Conservation (phyloP, 23 red algal genomes). For the Pyropia yezoensis region DNA sequence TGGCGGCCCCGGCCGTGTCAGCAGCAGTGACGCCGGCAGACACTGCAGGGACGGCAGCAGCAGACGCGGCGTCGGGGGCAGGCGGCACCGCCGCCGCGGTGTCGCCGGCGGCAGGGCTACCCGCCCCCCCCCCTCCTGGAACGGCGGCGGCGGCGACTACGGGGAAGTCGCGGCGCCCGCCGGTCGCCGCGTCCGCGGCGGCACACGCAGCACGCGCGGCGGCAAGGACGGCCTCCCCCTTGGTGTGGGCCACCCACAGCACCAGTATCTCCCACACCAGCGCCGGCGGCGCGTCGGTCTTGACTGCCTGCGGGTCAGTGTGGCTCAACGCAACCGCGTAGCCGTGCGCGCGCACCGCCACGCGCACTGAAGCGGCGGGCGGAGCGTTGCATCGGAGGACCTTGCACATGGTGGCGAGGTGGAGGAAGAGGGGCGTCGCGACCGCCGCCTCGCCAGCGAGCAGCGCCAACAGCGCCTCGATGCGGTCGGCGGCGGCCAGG, state of each 20-base stretch:
- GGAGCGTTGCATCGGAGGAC: conserved; percentile 38
- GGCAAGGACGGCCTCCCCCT: too few species aligned
- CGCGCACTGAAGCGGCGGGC: conserved; percentile 39
- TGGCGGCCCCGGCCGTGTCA: too few species aligned
- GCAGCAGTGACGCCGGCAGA: too few species aligned
- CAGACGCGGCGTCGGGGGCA: too few species aligned
- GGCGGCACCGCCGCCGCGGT: too few species aligned
- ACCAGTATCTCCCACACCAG: conserved; percentile 83
- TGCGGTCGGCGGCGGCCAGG: conserved; percentile 53
- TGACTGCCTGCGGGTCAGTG: conserved; percentile 52
- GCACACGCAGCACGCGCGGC: too few species aligned
- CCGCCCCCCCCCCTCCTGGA: too few species aligned
- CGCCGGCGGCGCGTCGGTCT: conserved; percentile 74
- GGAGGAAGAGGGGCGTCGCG: conserved; percentile 53
- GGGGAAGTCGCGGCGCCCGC: too few species aligned
- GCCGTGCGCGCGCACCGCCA: conserved; percentile 28
- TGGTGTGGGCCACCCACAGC: conserved; percentile 6
- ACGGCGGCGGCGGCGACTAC: too few species aligned
- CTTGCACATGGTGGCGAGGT: conserved; percentile 62
- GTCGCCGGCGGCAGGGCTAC: too few species aligned
- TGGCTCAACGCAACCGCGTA: conserved; percentile 69
- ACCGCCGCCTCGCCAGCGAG: conserved; percentile 44
- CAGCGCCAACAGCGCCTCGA: conserved; percentile 65
- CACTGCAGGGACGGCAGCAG: too few species aligned
- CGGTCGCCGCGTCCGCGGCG: too few species aligned